Evolutionary conservation across 2,329 filamentous ascomycete species (phyloP).

Genomic region (Cryoendolithus antarcticus): DNA sequence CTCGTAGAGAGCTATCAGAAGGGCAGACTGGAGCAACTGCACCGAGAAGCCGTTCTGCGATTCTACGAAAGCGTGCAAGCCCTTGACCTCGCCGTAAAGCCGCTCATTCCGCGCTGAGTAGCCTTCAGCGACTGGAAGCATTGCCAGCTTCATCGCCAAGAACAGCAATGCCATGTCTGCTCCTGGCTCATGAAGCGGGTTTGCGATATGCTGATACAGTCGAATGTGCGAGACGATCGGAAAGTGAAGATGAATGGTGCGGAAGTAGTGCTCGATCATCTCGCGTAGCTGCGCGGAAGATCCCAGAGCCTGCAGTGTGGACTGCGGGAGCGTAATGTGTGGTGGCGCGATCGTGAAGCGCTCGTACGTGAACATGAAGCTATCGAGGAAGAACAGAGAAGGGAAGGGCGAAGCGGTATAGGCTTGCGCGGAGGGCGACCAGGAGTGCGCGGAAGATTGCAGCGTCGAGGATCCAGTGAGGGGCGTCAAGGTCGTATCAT

Average conservation of each 20-base stretch:
- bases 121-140: slow-evolving; percentile 26
- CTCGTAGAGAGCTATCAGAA: slow-evolving; percentile 38
- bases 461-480: too few relatives aligned
- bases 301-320: slow-evolving; percentile 25
- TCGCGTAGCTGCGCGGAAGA: slow-evolving; percentile 26
- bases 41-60: slow-evolving; percentile 31
- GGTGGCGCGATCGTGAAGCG: slow-evolving; percentile 29
- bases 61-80: slow-evolving; percentile 31
- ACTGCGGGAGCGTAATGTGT: slow-evolving; percentile 27
- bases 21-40: slow-evolving; percentile 33
- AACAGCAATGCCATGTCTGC: slow-evolving; percentile 37
- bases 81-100: slow-evolving; percentile 33
- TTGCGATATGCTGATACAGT: slow-evolving; percentile 28
- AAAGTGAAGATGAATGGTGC: slow-evolving; percentile 35
- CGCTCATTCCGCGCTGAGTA: slow-evolving; percentile 21
- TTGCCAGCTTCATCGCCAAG: slow-evolving; percentile 36
- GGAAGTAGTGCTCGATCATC: slow-evolving; percentile 31
- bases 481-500: too few relatives aligned
- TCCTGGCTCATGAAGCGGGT: slow-evolving; percentile 32
- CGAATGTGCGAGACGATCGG: slow-evolving; percentile 38
- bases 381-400: slow-evolving; percentile 33
- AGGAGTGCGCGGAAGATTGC: too few relatives aligned
- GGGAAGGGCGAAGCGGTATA: slow-evolving; percentile 24
- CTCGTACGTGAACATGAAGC: slow-evolving; percentile 26
- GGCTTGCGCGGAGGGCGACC: slow-evolving; percentile 13